phyloP scores from a whole-genome alignment of 2,329 filamentous ascomycete species.

The Colletotrichum chlorophyti region DNA sequence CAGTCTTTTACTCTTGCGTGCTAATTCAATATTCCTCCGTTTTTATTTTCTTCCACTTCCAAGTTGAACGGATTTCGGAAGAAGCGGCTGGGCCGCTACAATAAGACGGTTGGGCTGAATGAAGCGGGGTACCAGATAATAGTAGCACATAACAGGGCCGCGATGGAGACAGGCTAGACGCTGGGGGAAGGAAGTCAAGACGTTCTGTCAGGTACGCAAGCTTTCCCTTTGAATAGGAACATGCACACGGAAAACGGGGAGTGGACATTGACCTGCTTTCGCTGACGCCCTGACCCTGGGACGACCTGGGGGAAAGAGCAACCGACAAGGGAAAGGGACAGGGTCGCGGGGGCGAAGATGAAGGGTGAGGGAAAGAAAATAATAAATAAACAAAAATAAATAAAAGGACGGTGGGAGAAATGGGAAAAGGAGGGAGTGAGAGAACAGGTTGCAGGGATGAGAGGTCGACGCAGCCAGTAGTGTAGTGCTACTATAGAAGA shows the following conservation, averaged over 20 bases:
- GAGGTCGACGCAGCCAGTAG: not conserved
- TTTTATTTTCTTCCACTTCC: too few relatives aligned
- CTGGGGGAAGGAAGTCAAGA: too few relatives aligned
- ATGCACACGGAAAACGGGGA: too few relatives aligned
- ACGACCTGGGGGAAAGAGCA: constrained; percentile 9
- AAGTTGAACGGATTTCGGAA: too few relatives aligned
- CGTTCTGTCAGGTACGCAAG: too few relatives aligned
- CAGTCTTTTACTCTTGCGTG: too few relatives aligned
- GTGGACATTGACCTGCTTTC: not conserved
- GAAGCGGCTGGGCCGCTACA: too few relatives aligned
- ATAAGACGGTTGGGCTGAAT: too few relatives aligned
- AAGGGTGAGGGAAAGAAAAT: too few relatives aligned
- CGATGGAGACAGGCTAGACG: constrained; percentile 21
- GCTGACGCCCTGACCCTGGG: constrained; percentile 9
- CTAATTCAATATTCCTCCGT: too few relatives aligned
- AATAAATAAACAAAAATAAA: not conserved
- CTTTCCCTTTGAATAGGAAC: constrained; percentile 7
- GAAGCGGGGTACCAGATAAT: too few relatives aligned
- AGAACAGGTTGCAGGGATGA: constrained; percentile 1
- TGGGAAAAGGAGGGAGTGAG: not conserved
- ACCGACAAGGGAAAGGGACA: constrained; percentile 11
- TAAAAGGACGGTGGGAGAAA: constrained; percentile 1
- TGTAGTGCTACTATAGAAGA: not conserved
- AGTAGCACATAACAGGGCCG: constrained; percentile 13
- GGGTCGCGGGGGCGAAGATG: too few relatives aligned